Evolutionary conservation across 2,329 filamentous ascomycete species (phyloP), one percentile per base, ranked within the genome.

Genomic region (Colletotrichum australisinense): DNA sequence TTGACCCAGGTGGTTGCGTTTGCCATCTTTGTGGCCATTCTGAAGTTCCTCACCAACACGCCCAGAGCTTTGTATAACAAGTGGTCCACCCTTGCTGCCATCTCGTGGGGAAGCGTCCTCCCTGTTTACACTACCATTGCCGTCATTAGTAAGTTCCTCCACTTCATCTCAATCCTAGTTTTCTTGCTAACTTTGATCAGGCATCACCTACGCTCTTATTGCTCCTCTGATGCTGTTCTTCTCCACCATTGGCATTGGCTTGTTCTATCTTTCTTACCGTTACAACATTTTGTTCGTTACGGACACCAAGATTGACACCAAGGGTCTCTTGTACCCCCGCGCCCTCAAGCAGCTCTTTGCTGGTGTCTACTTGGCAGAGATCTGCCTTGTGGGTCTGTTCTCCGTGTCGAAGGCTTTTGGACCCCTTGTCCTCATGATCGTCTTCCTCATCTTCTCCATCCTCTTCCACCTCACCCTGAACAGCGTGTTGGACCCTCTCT

Each of bases 251-350:
- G 95, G 93, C 42, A 89, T 98, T 75, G 89, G 87, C 55, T 85
- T 97, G 62, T 94, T 97, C 85, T 97, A 97, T 82, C 87, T 94
- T 65, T 93, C 94, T 67, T 97, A 95, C 85, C 90, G 93, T 49
- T 97, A 98, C 88, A 95, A 96, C 83, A 83, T 98, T 66, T 86
- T 98, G 26, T 98, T 94, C 80, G 93, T 97, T 16, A 92, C 91
- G 60, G 93, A 95, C 76, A 89, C 93, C 14, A 87, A 91, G 74
- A 91, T 97, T 75, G 95, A 98, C 80, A 98, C 95, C 60, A 94
- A 94, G 78, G 96, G 97, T 62, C 91, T 96, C 26, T 92, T 95
- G 78, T 98, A 98, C 80, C 93, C 95, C 1, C 93, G 94, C 28
- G 95, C 94, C 5, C 88, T 98, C 56, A 94, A 98, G 85, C 95